phyloP scores from a whole-genome alignment of 2,329 filamentous ascomycete genomes.

The Diaporthe sp. region DNA sequence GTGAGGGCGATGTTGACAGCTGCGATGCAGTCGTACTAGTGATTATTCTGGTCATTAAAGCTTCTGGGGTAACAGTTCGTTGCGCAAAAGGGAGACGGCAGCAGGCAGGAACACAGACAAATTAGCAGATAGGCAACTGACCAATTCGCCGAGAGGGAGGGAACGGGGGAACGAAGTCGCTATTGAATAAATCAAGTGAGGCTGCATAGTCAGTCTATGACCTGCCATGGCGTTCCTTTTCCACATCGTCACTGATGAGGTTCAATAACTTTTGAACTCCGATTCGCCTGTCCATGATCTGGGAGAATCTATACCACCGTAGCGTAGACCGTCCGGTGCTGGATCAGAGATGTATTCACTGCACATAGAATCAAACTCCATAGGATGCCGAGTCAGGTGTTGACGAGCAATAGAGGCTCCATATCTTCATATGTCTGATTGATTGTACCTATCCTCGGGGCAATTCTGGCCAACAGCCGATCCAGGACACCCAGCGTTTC shows the following conservation, averaged over 20 bases:
- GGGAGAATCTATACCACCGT: background rate
- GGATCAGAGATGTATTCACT: background rate
- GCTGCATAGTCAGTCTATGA: background rate
- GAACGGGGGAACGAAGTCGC: background rate
- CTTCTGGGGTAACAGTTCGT: background rate
- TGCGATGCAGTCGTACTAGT: background rate
- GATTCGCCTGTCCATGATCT: background rate
- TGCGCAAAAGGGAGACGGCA: background rate
- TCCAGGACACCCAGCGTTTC: conserved; percentile 37
- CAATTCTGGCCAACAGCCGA: conserved; percentile 28
- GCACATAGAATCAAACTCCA: background rate
- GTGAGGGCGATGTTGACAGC: background rate
- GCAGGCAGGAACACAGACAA: background rate
- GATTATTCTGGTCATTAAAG: too few species aligned
- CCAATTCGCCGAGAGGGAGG: background rate
- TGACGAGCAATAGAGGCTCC: conserved; percentile 34
- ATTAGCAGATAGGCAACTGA: background rate
- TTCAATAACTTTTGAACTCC: background rate
- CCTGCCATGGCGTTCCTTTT: conserved; percentile 1
- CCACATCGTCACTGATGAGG: background rate
- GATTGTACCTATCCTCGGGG: conserved; percentile 31
- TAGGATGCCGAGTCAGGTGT: background rate
- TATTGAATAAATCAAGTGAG: background rate
- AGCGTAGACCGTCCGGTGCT: background rate
- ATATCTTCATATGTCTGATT: conserved; percentile 34